A percentile compares a stretch with the other conserved stretches of the same genome.
phyloP scores from a whole-genome alignment of 1,284 basidiomycete genomes.

The Moesziomyces antarcticus region DNA sequence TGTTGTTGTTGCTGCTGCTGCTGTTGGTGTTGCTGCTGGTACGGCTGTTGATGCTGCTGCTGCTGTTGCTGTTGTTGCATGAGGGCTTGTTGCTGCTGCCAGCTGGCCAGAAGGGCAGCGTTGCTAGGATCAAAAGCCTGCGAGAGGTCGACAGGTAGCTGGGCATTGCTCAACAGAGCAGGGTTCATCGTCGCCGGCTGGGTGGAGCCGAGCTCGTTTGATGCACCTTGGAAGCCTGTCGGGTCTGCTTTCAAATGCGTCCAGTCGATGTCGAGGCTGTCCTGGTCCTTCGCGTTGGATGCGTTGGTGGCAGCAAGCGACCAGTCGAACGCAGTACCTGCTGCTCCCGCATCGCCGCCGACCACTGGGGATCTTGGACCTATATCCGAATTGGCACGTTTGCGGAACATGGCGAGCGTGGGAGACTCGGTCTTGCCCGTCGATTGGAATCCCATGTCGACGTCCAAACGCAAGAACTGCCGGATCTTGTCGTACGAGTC shows the following conservation, averaged over 20 bases:
- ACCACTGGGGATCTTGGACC: conserved; percentile 47
- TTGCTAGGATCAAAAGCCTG: conserved; percentile 10
- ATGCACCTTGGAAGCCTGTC: conserved; percentile 1
- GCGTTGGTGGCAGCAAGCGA: conserved; percentile 21
- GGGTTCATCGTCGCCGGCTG: conserved; percentile 45
- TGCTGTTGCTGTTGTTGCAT: conserved; percentile 12
- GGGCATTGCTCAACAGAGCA: conserved; percentile 24
- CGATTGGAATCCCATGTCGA: conserved; percentile 56
- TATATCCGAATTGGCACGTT: conserved; percentile 53
- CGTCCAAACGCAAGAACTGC: conserved; percentile 54
- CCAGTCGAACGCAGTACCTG: conserved; percentile 39
- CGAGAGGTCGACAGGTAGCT: conserved; percentile 11
- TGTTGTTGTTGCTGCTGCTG: conserved; percentile 13
- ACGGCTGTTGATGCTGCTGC: conserved; percentile 6
- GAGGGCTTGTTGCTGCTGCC: conserved; percentile 24
- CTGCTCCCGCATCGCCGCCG: conserved; percentile 19
- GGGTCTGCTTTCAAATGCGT: conserved; percentile 20
- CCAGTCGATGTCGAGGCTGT: conserved; percentile 24
- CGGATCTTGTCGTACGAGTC: conserved; percentile 58
- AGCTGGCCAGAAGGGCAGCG: conserved; percentile 6
- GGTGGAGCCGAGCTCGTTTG: conserved; percentile 13
- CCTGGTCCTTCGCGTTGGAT: conserved; percentile 13
- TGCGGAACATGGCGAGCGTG: conserved; percentile 42
- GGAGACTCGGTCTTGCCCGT: conserved; percentile 45
- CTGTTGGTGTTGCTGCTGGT: conserved; percentile 9